Conservation (phyloP, 345 rosid genomes). For the Euphorbia peplus region DNA sequence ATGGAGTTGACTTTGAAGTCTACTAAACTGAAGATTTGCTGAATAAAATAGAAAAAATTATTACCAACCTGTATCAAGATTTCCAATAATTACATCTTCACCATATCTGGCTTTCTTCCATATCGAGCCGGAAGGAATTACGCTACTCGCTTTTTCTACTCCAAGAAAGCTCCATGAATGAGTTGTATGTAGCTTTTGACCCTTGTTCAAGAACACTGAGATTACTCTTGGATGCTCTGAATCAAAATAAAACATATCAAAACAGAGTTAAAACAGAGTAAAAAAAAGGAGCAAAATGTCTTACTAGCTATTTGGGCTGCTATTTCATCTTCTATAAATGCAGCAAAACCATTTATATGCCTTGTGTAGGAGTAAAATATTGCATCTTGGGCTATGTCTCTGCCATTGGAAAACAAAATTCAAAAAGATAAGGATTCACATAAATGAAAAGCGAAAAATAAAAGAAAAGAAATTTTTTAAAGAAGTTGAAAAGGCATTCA, state of each 20-base stretch:
- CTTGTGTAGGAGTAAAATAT: slow-evolving; percentile 32
- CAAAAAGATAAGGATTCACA: background rate
- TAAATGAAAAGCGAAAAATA: no score
- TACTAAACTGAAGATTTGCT: background rate
- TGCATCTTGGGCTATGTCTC: slow-evolving; percentile 14
- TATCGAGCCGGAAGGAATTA: slow-evolving; percentile 21
- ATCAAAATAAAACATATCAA: background rate
- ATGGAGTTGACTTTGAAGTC: slow-evolving; percentile 4
- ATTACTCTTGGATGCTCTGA: slow-evolving; percentile 58
- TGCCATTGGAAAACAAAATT: slow-evolving; percentile 7
- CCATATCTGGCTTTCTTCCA: slow-evolving; percentile 41
- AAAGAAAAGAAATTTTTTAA: no score
- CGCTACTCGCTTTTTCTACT: slow-evolving; percentile 20
- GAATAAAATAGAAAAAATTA: background rate
- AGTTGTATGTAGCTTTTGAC: slow-evolving; percentile 51
- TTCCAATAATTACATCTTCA: slow-evolving; percentile 42
- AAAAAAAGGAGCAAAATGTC: slow-evolving; percentile 1
- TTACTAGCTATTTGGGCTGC: slow-evolving; percentile 33
- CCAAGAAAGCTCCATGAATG: slow-evolving; percentile 65
- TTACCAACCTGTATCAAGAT: slow-evolving; percentile 39
- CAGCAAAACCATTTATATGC: slow-evolving; percentile 39
- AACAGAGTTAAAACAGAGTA: slow-evolving; percentile 2
- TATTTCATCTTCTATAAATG: slow-evolving; percentile 27
- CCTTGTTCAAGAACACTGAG: slow-evolving; percentile 55
- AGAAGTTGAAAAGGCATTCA: background rate